Conservation (phyloP, 2,329 filamentous ascomycete species). For the Neocucurbitaria cava region DNA sequence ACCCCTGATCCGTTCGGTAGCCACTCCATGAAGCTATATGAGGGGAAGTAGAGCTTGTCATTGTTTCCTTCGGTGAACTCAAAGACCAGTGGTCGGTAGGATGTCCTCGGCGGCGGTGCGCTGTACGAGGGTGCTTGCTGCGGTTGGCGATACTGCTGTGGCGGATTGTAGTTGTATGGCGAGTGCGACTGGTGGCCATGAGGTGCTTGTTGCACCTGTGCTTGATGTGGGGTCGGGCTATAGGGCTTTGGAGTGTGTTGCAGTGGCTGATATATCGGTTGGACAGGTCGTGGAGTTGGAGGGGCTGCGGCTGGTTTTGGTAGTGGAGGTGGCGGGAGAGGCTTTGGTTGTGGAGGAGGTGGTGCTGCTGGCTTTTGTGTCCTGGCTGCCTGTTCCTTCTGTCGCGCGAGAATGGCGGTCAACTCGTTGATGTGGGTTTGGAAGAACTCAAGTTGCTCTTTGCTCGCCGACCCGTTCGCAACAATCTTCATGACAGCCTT, state of each 20-base stretch:
- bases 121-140: conserved; percentile 36
- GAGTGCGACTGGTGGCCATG: conserved; percentile 24
- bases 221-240: conserved; percentile 17
- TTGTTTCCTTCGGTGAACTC: conserved; percentile 57
- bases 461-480: conserved; percentile 74
- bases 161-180: conserved; percentile 31
- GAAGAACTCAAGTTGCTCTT: conserved; percentile 75
- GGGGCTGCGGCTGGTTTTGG: conserved; percentile 11
- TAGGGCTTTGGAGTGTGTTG: conserved; percentile 23
- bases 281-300: conserved; percentile 16
- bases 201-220: conserved; percentile 26
- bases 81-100: conserved; percentile 50
- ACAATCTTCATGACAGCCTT: conserved; percentile 85
- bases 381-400: conserved; percentile 47
- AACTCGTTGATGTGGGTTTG: conserved; percentile 83
- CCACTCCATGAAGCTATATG: conserved; percentile 77
- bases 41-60: conserved; percentile 80
- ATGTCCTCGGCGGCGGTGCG: conserved; percentile 53
- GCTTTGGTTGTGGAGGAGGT: conserved; percentile 6
- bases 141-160: conserved; percentile 30
- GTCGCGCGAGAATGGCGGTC: conserved; percentile 59
- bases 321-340: conserved; percentile 10
- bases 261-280: neutral
- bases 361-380: conserved; percentile 22
- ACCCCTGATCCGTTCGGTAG: conserved; percentile 66